Evolutionary conservation across 164 flowering plant genomes (phyloP), one percentile per base, ranked within the genome.

Genomic region (Cinnamomum chago): DNA sequence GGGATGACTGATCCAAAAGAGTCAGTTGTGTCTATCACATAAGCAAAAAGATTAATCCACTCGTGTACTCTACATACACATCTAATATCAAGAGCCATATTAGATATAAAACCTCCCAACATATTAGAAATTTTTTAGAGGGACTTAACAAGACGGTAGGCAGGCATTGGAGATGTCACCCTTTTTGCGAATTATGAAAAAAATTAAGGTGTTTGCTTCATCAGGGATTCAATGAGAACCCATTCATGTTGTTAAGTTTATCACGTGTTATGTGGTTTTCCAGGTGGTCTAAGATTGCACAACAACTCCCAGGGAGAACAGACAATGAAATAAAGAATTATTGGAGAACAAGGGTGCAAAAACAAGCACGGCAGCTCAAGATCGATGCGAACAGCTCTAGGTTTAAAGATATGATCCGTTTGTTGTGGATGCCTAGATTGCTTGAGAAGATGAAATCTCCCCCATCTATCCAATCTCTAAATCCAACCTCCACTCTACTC

Each of bases 251-350:
- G 25, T 64, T n/a, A 25, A 24, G 25, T 25, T 3, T 27, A 64
- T 64, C 28, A 64, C 2, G 67, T 23, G 60, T 22, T 23, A 7
- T 25, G n/a, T 67, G 9, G 17, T 18, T 50, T 50, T 73, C 2
- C 76, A 92, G 97, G 83, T 92, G 97, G 97, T 92, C 97, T 2
- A 89, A 85, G 81, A 92, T 92, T 71, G 97, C 97, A 15, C 87
- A 85, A 67, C 85, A 88, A 67, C 76, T 92, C 55, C 97, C 97
- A 33, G 97, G 97, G 69, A 85, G 97, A 79, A 92, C 97, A 15
- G 97, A 92, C 65, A 92, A 92, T 70, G 97, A 90, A 66, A 92
- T 92, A 65, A 92, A 92, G 83, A 92, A 92, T 72, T 92, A 88
- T 68, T 92, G 97, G 97, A 82, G 97, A 82, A 92, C 97, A 24